Evolutionary conservation across 257 asterid species (phyloP), one percentile per base, ranked within the genome.

Genomic region (Przewalskia tangutica): DNA sequence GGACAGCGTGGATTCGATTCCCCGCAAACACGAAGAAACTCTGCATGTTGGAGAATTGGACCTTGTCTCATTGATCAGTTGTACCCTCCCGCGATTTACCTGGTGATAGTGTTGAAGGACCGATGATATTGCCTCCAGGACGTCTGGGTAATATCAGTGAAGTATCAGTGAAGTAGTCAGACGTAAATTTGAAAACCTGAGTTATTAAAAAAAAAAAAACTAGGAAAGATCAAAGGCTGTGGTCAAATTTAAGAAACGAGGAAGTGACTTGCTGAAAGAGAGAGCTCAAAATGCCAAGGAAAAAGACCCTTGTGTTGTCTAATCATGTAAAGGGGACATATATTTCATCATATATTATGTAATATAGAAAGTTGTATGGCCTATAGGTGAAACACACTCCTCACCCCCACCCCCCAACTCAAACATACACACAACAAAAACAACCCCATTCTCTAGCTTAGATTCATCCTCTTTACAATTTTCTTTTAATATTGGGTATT

Each of bases 221-320:
- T 65, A 71, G 59, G 20, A 71, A 71, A 46, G 79, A 46, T 73
- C 23, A 23, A 71, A 46, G 58, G 58, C 3, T 71, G 78, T 44
- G 58, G 78, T 71, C 58, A 71, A 71, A 44, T 70, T 44, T 2
- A 11, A 70, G 78, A 44, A 70, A 70, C 58, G 11, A 71, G 40
- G 58, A 71, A 73, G 79, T 73, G 79, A 73, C 79, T 73, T 48
- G 42, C 12, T 73, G 79, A 73, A 20, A 48, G 58, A 12, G 79
- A 71, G 79, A 73, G 23, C 79, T 73, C 44, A 48, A 73, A 73
- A 50, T 48, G 44, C 60, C 0, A 23, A 73, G 44, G 60, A 50
- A 73, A 73, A 73, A 36, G 79, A 73, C 60, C 23, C 59, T 7
- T 18, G 60, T 73, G 60, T 73, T 20, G 60, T 73, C 79, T 12